A percentile compares a stretch with the other conserved stretches of the same genome.
These are phyloP conservation scores for Ambrosia hybrid DNA, from an alignment of 140 eudicot genomes.

Conservation along the genomic window DNA sequence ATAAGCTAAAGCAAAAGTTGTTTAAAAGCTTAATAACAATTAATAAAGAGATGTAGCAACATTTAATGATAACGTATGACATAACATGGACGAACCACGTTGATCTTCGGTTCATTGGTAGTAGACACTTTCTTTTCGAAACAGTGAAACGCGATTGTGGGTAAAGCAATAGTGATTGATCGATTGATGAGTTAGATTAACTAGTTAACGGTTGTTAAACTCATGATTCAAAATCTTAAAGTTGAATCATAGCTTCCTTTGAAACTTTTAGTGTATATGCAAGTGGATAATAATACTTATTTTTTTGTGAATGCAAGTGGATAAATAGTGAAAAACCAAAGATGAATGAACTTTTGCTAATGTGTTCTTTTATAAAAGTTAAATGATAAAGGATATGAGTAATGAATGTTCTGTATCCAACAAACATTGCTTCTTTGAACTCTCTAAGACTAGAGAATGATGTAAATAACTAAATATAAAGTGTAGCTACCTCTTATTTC, in stretches of 20 bases:
- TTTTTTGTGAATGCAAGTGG: neutral
- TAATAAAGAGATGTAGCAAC: neutral
- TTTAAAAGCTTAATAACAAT: neutral
- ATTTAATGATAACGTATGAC: neutral
- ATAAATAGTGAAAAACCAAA: neutral
- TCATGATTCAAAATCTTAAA: neutral
- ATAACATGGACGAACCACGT: neutral
- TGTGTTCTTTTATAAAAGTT: neutral
- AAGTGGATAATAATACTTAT: slow-evolving; percentile 12
- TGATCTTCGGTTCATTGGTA: neutral
- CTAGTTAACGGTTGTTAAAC: neutral
- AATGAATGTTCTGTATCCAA: neutral
- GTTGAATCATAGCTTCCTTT: neutral
- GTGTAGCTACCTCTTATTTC: neutral
- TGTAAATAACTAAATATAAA: neutral
- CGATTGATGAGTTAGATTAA: neutral
- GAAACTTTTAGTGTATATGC: neutral
- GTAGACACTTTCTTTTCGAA: neutral
- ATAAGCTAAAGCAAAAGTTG: neutral
- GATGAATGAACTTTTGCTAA: neutral
- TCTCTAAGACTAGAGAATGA: neutral
- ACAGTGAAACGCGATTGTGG: neutral
- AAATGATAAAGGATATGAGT: neutral
- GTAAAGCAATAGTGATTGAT: slow-evolving; percentile 1
- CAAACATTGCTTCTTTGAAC: neutral